Evolutionary conservation across 140 eudicot genomes (phyloP), one percentile per base, ranked within the genome.

Genomic region (Eryngium alpinum): DNA sequence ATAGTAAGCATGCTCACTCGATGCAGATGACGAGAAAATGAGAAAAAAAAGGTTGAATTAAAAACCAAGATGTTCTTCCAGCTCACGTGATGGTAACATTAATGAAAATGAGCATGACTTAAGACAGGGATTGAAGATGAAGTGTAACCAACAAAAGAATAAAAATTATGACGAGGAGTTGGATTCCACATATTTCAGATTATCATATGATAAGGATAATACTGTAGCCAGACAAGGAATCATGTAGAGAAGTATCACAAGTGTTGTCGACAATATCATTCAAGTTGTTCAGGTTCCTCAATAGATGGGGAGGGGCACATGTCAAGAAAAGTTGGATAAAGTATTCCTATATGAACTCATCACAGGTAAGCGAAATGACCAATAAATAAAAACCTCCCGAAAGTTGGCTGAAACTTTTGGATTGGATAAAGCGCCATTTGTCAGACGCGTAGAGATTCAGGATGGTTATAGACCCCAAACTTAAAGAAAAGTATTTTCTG

Each of bases 221-320:
- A 17, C 70, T 9, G 28, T 78, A 66, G 83, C 80, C 14, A 89
- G 46, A n/a, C n/a, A 38, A 38, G 46, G 7, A 38, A 7, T 38
- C 46, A 38, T 38, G 46, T 38, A 38, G 7, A 38, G 46, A 4
- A 38, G 46, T n/a, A n/a, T n/a, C 46, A 38, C 7, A 38, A 38
- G 46, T 7, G 46, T 38, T 38, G 7, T 38, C 46, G 46, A 38
- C 46, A 38, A 38, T 4, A 4, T 7, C 46, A 38, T 38, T 38
- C 46, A 38, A 38, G 46, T 57, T 77, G 52, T 81, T 88, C 86
- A 18, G 91, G 82, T 80, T 83, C 89, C 60, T 87, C 90, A 18
- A 81, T 88, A 44, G 90, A 89, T 51, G 96, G 86, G 67, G 84
- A 80, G 19, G 87, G 75, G 21, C n/a, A n/a, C n/a, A n/a, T n/a